phyloP scores from a whole-genome alignment of 305 asterid species.

The Monarda citriodora region DNA sequence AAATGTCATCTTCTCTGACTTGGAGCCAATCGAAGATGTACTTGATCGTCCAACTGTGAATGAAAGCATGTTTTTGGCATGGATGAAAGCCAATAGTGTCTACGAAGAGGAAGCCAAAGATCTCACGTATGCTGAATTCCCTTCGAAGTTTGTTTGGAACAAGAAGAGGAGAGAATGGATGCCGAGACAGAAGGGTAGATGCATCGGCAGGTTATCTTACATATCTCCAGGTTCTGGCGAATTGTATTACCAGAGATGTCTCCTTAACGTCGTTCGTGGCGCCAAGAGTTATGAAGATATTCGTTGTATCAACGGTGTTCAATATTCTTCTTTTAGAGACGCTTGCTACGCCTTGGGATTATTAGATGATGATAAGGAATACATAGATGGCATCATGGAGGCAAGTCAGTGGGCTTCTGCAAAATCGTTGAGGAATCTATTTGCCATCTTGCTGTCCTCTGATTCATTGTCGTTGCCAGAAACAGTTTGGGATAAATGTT shows the following conservation, averaged over 20 bases:
- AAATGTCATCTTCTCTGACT: background rate
- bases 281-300: background rate
- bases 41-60: background rate
- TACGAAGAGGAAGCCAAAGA: no score
- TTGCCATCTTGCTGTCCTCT: background rate
- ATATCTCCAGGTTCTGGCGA: background rate
- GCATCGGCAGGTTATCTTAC: background rate
- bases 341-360: background rate
- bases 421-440: background rate
- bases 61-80: background rate
- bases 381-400: no score
- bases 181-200: background rate
- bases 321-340: background rate
- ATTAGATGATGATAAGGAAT: background rate
- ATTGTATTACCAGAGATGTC: background rate
- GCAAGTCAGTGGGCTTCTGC: background rate
- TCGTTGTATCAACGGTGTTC: background rate
- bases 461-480: background rate
- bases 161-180: background rate
- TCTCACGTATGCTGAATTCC: no score
- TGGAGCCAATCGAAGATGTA: background rate
- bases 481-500: background rate
- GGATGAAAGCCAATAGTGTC: no score
- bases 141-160: background rate
- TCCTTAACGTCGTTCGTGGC: background rate